These are phyloP conservation scores for Xylaria bambusicola DNA, from an alignment of 495 filamentous ascomycete species.

Conservation along the genomic window DNA sequence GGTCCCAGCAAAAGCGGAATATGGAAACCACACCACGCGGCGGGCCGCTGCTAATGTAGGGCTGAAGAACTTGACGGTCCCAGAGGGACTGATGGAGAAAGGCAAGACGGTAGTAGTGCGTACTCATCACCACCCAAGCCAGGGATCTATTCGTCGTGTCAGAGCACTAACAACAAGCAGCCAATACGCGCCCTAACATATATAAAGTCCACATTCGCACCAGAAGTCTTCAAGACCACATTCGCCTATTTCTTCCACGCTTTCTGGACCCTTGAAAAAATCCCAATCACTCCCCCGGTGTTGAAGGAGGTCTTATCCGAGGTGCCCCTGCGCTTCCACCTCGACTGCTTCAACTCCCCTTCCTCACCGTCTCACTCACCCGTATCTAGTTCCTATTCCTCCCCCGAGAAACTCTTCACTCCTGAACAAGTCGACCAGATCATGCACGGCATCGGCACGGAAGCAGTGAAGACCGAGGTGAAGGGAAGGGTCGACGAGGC, in stretches of 20 bases:
- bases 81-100: slow-evolving; percentile 40
- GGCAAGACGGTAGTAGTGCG: slow-evolving; percentile 27
- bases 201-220: slow-evolving; percentile 57
- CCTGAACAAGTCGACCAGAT: slow-evolving; percentile 49
- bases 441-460: slow-evolving; percentile 45
- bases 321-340: slow-evolving; percentile 23
- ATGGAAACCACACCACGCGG: slow-evolving; percentile 54
- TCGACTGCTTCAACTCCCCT: not conserved
- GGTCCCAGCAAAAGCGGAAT: slow-evolving; percentile 63
- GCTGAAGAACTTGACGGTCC: slow-evolving; percentile 35
- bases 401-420: slow-evolving; percentile 27
- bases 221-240: slow-evolving; percentile 25
- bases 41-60: slow-evolving; percentile 61
- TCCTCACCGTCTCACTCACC: slow-evolving; percentile 1
- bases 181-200: slow-evolving; percentile 66
- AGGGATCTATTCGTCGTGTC: not conserved
- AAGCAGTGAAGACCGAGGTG: slow-evolving; percentile 61
- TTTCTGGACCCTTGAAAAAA: slow-evolving; percentile 38
- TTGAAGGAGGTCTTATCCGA: slow-evolving; percentile 31
- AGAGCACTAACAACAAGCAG: slow-evolving; percentile 31
- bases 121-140: not conserved
- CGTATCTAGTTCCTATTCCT: not conserved
- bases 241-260: slow-evolving; percentile 38
- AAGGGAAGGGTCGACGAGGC: slow-evolving; percentile 59
- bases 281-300: slow-evolving; percentile 35